Evolutionary conservation across 768 basidiomycete species (phyloP).

Genomic region (Tubosaeta sp.): DNA sequence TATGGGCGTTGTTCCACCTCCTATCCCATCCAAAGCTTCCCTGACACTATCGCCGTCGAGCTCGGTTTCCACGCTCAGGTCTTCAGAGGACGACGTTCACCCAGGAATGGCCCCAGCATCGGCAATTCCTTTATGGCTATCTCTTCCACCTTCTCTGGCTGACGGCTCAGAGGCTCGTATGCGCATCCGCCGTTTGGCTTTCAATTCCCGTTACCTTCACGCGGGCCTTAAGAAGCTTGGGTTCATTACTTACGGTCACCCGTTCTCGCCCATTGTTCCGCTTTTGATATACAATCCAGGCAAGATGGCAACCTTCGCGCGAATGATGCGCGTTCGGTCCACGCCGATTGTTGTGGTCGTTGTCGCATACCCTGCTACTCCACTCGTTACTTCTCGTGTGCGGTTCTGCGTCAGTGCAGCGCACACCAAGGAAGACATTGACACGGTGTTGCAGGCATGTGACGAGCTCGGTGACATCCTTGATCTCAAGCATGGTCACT

Average conservation of each 20-base stretch:
- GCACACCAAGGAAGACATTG: slow-evolving; percentile 97
- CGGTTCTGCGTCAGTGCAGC: slow-evolving; percentile 92
- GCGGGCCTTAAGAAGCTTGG: slow-evolving; percentile 84
- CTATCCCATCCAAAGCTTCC: slow-evolving; percentile 24
- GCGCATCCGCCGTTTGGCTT: slow-evolving; percentile 84
- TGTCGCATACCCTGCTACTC: slow-evolving; percentile 87
- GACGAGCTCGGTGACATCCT: slow-evolving; percentile 89
- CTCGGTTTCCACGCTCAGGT: slow-evolving; percentile 23
- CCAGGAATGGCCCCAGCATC: slow-evolving; percentile 68
- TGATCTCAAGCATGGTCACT: slow-evolving; percentile 78
- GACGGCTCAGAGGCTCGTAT: slow-evolving; percentile 82
- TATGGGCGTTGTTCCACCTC: slow-evolving; percentile 69
- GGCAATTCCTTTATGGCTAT: slow-evolving; percentile 73
- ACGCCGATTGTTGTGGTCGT: slow-evolving; percentile 87
- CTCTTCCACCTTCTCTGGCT: slow-evolving; percentile 63
- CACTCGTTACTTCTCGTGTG: slow-evolving; percentile 82
- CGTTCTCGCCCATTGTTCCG: slow-evolving; percentile 90
- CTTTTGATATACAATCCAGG: slow-evolving; percentile 89
- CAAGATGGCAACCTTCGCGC: slow-evolving; percentile 89
- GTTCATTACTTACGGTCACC: slow-evolving; percentile 93
- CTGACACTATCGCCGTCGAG: slow-evolving; percentile 30
- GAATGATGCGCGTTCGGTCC: slow-evolving; percentile 73
- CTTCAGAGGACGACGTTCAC: slow-evolving; percentile 44
- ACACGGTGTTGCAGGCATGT: slow-evolving; percentile 76
- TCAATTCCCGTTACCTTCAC: slow-evolving; percentile 92